Conservation (phyloP, 164 flowering plant genomes). For the Stephania cephalantha region DNA sequence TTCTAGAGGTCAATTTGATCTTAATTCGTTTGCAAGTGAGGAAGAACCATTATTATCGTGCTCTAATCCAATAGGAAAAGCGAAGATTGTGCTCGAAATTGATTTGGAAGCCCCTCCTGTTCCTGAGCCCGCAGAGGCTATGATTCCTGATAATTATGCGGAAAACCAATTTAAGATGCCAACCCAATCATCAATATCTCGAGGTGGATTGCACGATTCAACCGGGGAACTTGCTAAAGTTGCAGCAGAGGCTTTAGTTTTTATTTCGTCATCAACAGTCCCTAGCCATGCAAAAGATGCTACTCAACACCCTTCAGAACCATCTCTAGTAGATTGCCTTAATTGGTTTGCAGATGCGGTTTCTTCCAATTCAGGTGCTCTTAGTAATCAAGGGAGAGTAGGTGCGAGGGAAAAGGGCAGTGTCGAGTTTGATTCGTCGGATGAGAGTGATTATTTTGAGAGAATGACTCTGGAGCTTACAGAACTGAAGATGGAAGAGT, state of each 20-base stretch:
- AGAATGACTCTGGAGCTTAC: constrained; percentile 58
- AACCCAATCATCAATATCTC: constrained; percentile 4
- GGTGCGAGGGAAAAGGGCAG: constrained; percentile 9
- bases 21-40: constrained; percentile 52
- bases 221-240: constrained; percentile 18
- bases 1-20: constrained; percentile 41
- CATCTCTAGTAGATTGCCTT: constrained; percentile 27
- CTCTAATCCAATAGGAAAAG: constrained; percentile 19
- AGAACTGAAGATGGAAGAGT: constrained; percentile 62
- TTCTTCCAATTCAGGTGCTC: constrained; percentile 21
- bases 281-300: constrained; percentile 4
- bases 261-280: constrained; percentile 32
- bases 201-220: constrained; percentile 6
- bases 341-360: constrained; percentile 55
- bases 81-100: constrained; percentile 31
- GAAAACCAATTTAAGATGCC: constrained; percentile 2
- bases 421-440: constrained; percentile 12
- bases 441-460: constrained; percentile 67
- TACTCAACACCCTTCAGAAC: constrained; percentile 12
- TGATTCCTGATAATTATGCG: constrained; percentile 2
- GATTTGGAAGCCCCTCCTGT: constrained; percentile 60
- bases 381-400: constrained; percentile 6
- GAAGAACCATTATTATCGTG: constrained; percentile 34
- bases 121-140: constrained; percentile 24
- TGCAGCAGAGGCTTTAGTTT: constrained; percentile 55